Conservation (phyloP, 2,329 filamentous ascomycete species). For the Fusarium illudens region DNA sequence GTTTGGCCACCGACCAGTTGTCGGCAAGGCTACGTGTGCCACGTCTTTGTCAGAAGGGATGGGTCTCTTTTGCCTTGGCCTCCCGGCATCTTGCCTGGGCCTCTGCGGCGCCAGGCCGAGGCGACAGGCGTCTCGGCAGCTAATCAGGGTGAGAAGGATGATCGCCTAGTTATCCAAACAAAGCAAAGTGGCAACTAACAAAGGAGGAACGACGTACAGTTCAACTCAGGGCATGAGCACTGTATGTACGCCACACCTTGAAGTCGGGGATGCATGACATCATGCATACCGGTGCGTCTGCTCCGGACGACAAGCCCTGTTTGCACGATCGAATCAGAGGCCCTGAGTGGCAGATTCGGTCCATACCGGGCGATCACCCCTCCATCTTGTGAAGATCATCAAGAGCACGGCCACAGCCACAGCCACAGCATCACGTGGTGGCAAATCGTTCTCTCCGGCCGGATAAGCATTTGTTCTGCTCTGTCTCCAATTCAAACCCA, state of each 20-base stretch:
- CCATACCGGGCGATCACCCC: constrained; percentile 16
- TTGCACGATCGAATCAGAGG: constrained; percentile 23
- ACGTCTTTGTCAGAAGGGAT: background rate
- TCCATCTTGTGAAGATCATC: constrained; percentile 14
- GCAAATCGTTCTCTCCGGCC: too few relatives aligned
- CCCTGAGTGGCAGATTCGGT: constrained; percentile 1
- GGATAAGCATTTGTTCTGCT: background rate
- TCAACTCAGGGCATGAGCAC: background rate
- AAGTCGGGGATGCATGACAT: constrained; percentile 28
- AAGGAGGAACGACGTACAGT: background rate
- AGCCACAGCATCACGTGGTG: constrained; percentile 18
- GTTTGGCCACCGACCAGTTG: background rate
- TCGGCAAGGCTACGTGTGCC: background rate
- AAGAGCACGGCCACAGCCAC: constrained; percentile 24
- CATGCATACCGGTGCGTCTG: constrained; percentile 28
- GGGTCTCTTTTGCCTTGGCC: background rate
- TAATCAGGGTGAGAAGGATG: background rate
- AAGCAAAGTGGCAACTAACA: background rate
- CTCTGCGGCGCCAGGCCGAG: background rate
- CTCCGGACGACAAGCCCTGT: constrained; percentile 27
- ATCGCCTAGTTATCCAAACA: background rate
- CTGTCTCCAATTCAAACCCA: background rate
- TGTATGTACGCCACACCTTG: constrained; percentile 31
- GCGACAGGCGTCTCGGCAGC: background rate
- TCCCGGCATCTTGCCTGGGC: background rate